phyloP scores from a whole-genome alignment of 2,329 filamentous ascomycete genomes.

The Paraphoma chrysanthemicola region DNA sequence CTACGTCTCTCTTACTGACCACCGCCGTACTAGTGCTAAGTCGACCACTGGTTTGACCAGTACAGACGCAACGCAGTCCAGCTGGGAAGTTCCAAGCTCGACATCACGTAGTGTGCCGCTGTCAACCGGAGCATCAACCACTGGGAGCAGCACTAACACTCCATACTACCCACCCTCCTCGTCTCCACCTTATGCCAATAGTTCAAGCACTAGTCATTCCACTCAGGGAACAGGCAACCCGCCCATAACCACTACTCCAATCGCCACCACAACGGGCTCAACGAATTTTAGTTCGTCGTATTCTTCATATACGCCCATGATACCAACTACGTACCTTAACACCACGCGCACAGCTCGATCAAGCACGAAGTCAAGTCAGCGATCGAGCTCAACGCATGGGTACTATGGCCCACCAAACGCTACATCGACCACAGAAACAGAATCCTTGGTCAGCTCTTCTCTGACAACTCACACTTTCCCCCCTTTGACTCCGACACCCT shows the following conservation, averaged over 20 bases:
- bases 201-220: slow-evolving; percentile 3
- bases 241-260: background rate
- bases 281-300: background rate
- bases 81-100: slow-evolving; percentile 17
- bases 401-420: slow-evolving; percentile 9
- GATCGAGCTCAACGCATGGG: slow-evolving; percentile 3
- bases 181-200: slow-evolving; percentile 19
- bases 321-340: slow-evolving; percentile 3
- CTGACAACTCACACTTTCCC: background rate
- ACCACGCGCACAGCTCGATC: slow-evolving; percentile 5
- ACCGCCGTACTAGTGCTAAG: slow-evolving; percentile 1
- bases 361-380: background rate
- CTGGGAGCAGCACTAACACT: slow-evolving; percentile 8
- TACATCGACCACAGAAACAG: background rate
- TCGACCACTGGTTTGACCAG: slow-evolving; percentile 9
- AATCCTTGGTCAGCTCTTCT: background rate
- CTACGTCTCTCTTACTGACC: slow-evolving; percentile 6
- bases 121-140: slow-evolving; percentile 10
- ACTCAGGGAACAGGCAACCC: slow-evolving; percentile 10
- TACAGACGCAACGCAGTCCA: slow-evolving; percentile 26
- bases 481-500: background rate
- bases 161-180: slow-evolving; percentile 3
- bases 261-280: background rate
- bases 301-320: background rate
- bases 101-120: slow-evolving; percentile 9